Evolutionary conservation across 2,329 filamentous ascomycete species (phyloP).

Genomic region (Cytospora chrysosperma): DNA sequence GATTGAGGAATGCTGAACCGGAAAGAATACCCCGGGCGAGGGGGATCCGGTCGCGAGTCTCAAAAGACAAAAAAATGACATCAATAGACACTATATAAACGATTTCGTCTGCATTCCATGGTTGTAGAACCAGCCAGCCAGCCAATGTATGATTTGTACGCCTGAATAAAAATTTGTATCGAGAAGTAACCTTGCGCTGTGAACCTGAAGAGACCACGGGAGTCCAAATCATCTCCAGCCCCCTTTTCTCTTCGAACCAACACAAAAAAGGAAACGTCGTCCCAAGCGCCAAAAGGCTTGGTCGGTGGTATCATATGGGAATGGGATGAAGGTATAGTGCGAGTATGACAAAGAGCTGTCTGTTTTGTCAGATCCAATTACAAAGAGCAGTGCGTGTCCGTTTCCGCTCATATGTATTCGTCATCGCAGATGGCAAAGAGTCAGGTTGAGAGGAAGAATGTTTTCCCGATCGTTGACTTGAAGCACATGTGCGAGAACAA

Average conservation of each 20-base stretch:
- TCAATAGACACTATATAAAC: conserved; percentile 25
- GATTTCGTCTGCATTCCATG: conserved; percentile 7
- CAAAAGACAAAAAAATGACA: neutral
- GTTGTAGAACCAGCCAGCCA: conserved; percentile 20
- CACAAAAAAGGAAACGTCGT: neutral
- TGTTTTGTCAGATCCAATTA: conserved; percentile 2
- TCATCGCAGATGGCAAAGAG: conserved; percentile 14
- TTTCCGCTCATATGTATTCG: conserved; percentile 5
- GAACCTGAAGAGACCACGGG: conserved; percentile 7
- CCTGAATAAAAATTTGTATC: conserved; percentile 23
- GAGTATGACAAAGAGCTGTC: neutral
- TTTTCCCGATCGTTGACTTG: conserved; percentile 6
- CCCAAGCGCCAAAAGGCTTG: conserved; percentile 14
- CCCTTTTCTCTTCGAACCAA: conserved; percentile 6
- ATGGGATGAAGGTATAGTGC: neutral
- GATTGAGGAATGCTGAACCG: neutral
- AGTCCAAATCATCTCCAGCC: conserved; percentile 6
- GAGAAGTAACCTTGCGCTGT: conserved; percentile 14
- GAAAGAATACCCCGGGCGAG: neutral
- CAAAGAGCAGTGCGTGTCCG: conserved; percentile 8
- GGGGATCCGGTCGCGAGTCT: neutral
- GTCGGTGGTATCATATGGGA: conserved; percentile 19
- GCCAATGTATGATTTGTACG: conserved; percentile 24
- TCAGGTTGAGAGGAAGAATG: neutral
- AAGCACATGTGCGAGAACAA: conserved; percentile 2